A percentile compares a stretch with the other conserved stretches of the same genome.
These are phyloP conservation scores for Cucurbita moschata DNA, from an alignment of 306 rosid species.

Conservation along the genomic window DNA sequence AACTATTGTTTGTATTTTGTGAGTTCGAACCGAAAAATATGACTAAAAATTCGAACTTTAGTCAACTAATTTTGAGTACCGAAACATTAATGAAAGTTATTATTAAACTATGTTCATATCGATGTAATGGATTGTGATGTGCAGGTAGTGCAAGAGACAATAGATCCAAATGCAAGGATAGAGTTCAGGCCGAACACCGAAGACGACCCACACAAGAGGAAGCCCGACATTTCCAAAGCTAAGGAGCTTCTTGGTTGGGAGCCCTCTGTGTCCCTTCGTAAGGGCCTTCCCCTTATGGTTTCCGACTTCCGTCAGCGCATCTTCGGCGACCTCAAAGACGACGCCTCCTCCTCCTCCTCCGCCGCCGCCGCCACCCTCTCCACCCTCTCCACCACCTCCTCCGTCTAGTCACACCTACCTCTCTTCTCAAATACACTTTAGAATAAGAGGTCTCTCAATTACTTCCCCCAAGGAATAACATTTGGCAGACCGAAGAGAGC, in stretches of 20 bases:
- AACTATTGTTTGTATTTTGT: too few species aligned
- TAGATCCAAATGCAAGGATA: conserved; percentile 71
- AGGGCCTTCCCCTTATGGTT: conserved; percentile 87
- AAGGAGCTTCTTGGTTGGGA: conserved; percentile 86
- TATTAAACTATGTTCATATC: too few species aligned
- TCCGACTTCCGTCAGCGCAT: conserved; percentile 63
- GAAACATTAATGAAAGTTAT: too few species aligned
- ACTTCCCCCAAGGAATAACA: not conserved
- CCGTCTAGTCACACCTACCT: not conserved
- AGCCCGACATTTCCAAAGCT: conserved; percentile 84
- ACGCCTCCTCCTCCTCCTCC: not conserved
- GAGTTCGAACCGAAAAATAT: too few species aligned
- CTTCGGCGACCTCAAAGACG: conserved; percentile 38
- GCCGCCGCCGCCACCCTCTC: not conserved
- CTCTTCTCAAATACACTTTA: not conserved
- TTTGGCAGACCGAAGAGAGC: not conserved
- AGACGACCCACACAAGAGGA: conserved; percentile 94
- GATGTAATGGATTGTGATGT: not conserved
- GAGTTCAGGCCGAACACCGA: conserved; percentile 90
- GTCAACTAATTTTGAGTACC: too few species aligned
- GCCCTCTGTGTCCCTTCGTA: conserved; percentile 69
- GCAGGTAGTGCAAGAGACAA: conserved; percentile 84
- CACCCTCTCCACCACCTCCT: not conserved
- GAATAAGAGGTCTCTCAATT: conserved; percentile 4
- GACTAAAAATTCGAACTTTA: not conserved